Percentiles rank a stretch among this genome's conserved stretches.
Evolutionary conservation across 768 basidiomycete species (phyloP).

Genomic region (Rhizopogon rudus): DNA sequence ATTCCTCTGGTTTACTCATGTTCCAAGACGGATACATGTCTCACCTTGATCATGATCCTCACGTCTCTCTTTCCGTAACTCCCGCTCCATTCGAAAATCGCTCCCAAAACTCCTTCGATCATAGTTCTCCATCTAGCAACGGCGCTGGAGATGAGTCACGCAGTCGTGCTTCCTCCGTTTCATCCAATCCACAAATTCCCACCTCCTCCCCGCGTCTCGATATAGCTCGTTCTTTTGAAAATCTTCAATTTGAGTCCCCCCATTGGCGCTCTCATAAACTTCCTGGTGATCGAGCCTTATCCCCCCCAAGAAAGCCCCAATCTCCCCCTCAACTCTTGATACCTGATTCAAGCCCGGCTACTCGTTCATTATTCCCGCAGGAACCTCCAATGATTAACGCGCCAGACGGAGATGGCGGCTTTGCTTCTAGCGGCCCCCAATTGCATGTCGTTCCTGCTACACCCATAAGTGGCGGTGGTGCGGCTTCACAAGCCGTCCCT

Average conservation of each 20-base stretch:
- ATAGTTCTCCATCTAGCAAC: slow-evolving; percentile 61
- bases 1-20: slow-evolving; percentile 47
- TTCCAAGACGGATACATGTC: slow-evolving; percentile 49
- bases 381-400: slow-evolving; percentile 53
- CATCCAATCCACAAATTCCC: slow-evolving; percentile 46
- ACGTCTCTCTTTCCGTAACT: slow-evolving; percentile 36
- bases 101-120: slow-evolving; percentile 47
- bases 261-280: slow-evolving; percentile 49
- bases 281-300: slow-evolving; percentile 32
- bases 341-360: slow-evolving; percentile 49
- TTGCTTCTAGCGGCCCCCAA: slow-evolving; percentile 47
- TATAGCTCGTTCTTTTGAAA: slow-evolving; percentile 53
- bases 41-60: slow-evolving; percentile 21
- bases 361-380: slow-evolving; percentile 31
- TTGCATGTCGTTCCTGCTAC: slow-evolving; percentile 83
- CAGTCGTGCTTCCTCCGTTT: slow-evolving; percentile 64
- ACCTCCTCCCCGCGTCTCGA: slow-evolving; percentile 53
- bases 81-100: slow-evolving; percentile 31
- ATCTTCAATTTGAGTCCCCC: slow-evolving; percentile 62
- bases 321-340: slow-evolving; percentile 59
- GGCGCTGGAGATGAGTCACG: slow-evolving; percentile 45
- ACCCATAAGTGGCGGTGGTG: slow-evolving; percentile 62
- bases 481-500: slow-evolving; percentile 38
- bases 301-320: slow-evolving; percentile 48
- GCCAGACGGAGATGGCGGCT: slow-evolving; percentile 50